Conservation (phyloP, 768 basidiomycete genomes). For the Atractiella rhizophila region DNA sequence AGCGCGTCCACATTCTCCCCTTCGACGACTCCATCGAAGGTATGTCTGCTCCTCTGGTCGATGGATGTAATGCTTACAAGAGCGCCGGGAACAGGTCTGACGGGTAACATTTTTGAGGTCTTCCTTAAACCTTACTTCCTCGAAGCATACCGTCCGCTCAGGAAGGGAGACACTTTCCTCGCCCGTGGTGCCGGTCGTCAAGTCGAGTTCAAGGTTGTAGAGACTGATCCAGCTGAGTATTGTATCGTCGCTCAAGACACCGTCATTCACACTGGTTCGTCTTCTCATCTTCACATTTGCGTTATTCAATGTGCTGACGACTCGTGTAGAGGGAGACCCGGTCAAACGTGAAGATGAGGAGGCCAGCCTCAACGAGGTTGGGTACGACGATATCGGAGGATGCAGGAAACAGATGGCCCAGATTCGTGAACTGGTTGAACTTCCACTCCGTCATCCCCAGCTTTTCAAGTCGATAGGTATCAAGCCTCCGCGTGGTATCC, state of each 20-base stretch:
- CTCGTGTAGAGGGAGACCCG: slow-evolving; percentile 64
- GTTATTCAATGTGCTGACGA: slow-evolving; percentile 10
- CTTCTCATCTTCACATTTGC: neutral
- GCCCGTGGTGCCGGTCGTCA: slow-evolving; percentile 95
- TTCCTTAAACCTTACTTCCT: slow-evolving; percentile 97
- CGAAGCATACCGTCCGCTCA: slow-evolving; percentile 83
- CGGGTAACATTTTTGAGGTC: slow-evolving; percentile 94
- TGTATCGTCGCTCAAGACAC: slow-evolving; percentile 99
- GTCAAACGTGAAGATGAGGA: slow-evolving; percentile 98
- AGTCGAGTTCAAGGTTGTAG: slow-evolving; percentile 97
- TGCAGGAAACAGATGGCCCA: slow-evolving; percentile 99
- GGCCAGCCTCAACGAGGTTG: slow-evolving; percentile 80
- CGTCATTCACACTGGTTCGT: slow-evolving; percentile 66
- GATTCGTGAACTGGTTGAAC: slow-evolving; percentile 93
- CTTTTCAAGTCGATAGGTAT: slow-evolving; percentile 99
- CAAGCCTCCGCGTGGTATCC: slow-evolving; percentile 94
- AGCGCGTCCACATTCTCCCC: slow-evolving; percentile 82
- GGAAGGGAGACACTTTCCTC: slow-evolving; percentile 97
- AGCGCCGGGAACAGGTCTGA: slow-evolving; percentile 28
- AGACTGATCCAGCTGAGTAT: slow-evolving; percentile 90
- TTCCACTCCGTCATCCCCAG: slow-evolving; percentile 92
- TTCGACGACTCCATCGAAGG: slow-evolving; percentile 98
- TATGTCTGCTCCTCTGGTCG: slow-evolving; percentile 10
- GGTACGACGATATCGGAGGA: slow-evolving; percentile 97
- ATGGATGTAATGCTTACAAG: neutral